phyloP scores from a whole-genome alignment of 441 rosid genomes.

The Cnidoscolus chayamansa region DNA sequence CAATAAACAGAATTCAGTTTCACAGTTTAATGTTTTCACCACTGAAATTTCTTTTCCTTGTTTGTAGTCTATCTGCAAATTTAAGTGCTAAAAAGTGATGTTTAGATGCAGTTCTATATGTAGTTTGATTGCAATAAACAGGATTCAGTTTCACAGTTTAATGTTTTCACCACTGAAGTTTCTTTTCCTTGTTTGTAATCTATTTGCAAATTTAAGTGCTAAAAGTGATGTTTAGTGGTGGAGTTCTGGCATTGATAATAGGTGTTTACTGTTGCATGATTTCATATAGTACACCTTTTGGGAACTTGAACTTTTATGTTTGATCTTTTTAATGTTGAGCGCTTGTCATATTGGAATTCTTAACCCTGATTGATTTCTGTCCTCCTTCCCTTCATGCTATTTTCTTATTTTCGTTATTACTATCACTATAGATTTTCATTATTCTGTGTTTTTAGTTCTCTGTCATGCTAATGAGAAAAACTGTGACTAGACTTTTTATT shows the following conservation, averaged over 20 bases:
- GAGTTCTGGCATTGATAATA: no score
- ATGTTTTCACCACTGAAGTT: neutral
- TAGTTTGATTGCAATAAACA: neutral
- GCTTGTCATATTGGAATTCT: neutral
- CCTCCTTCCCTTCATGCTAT: neutral
- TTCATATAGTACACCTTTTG: neutral
- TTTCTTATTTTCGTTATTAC: neutral
- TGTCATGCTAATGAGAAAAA: neutral
- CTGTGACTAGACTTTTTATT: neutral
- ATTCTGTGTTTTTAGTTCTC: neutral
- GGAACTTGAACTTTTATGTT: neutral
- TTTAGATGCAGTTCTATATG: neutral
- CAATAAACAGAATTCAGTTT: neutral
- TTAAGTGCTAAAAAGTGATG: neutral
- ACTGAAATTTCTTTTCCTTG: neutral
- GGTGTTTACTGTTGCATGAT: neutral
- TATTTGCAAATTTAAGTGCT: neutral
- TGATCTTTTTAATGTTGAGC: neutral
- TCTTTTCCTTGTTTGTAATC: neutral
- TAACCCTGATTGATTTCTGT: neutral
- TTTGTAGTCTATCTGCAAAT: neutral
- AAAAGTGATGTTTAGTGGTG: neutral
- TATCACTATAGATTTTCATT: neutral
- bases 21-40: neutral
- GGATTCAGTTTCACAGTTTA: neutral